Base-by-base conservation (phyloP, 1,139 yeast genomes). In the Arxiozyma bovina region DNA sequence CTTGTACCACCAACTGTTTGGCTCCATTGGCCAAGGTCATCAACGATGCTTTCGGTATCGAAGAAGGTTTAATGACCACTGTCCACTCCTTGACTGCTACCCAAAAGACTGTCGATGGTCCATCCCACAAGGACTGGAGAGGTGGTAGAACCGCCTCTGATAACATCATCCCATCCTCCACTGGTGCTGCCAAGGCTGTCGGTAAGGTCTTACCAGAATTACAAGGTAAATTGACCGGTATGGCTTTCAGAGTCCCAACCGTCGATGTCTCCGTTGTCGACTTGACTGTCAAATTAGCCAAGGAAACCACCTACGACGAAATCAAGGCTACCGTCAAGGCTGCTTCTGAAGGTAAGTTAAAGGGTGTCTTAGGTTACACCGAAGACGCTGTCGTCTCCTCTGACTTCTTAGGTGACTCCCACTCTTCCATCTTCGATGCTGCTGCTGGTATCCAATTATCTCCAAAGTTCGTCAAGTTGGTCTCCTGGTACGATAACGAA, bases 91-190 rank as follows among this genome's bases (percentile, higher is more conserved):
- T 86, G 75, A 86, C 94, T 67, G 94, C 94, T 64, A 85, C 94
- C 64, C 94, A 86, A 77, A 86, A 86, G 82, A 85, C 93, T 60
- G 94, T 86, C 64, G 94, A 86, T 74, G 94, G 94, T 81, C 91
- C 94, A 73, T 86, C 94, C 75, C 90, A 85, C 82, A 86, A 86
- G 80, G 94, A 86, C 80, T 86, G 94, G 94, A 85, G 94, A 85
- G 94, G 93, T 77, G 94, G 94, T 75, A 83, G 94, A 81, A 85
- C 93, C 69, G 94, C 94, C 71, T 84, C 91, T 63, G 94, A 89
- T 73, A 86, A 86, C 85, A 86, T 86, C 71, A 86, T 86, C 69
- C 94, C 94, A 76, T 85, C 93, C 54, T 84, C 93, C 63, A 86
- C 94, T 60, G 94, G 94, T 82, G 94, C 94, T 67, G 94, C 94